Conservation (phyloP, 371 early-diverging fungal species). For the Mucor saturninus region DNA sequence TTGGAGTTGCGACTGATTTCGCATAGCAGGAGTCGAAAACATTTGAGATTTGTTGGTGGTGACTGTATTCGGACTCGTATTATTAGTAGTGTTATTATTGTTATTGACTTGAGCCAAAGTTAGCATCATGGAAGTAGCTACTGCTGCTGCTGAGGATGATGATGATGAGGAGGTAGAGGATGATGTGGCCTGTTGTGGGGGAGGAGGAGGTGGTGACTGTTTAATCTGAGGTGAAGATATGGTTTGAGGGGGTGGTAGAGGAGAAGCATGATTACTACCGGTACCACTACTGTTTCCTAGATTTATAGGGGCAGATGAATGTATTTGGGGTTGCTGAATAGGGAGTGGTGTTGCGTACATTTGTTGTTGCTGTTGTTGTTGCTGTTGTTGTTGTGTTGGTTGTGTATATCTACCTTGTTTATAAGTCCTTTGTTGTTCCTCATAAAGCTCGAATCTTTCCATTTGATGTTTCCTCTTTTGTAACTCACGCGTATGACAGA, state of each 20-base stretch:
- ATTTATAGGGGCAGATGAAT: slow-evolving; percentile 22
- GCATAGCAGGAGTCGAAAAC: slow-evolving; percentile 17
- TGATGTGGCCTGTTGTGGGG: too few relatives aligned
- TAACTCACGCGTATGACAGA: slow-evolving; percentile 28
- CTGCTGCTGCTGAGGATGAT: too few relatives aligned
- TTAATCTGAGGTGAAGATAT: slow-evolving; percentile 24
- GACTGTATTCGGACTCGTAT: slow-evolving; percentile 2
- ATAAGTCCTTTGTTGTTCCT: slow-evolving; percentile 28
- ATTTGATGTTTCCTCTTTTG: slow-evolving; percentile 29
- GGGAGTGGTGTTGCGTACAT: slow-evolving; percentile 9
- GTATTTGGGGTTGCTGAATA: slow-evolving; percentile 12
- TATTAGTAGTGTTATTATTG: slow-evolving; percentile 4
- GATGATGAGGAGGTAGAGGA: too few relatives aligned
- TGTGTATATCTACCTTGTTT: slow-evolving; percentile 23
- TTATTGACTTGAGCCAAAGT: slow-evolving; percentile 11
- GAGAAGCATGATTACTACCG: slow-evolving; percentile 14
- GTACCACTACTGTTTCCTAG: slow-evolving; percentile 4
- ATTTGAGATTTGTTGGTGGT: slow-evolving; percentile 1
- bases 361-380: slow-evolving; percentile 18
- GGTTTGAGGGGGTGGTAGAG: slow-evolving; percentile 15
- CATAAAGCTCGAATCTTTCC: slow-evolving; percentile 31
- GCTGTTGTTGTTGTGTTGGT: slow-evolving; percentile 14
- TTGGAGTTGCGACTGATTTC: slow-evolving; percentile 39
- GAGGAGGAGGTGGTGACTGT: slow-evolving; percentile 17
- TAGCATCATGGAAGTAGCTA: slow-evolving; percentile 16